phyloP scores from a whole-genome alignment of 345 rosid genomes.

The sweet orange (Citrus sinensis) region DNA sequence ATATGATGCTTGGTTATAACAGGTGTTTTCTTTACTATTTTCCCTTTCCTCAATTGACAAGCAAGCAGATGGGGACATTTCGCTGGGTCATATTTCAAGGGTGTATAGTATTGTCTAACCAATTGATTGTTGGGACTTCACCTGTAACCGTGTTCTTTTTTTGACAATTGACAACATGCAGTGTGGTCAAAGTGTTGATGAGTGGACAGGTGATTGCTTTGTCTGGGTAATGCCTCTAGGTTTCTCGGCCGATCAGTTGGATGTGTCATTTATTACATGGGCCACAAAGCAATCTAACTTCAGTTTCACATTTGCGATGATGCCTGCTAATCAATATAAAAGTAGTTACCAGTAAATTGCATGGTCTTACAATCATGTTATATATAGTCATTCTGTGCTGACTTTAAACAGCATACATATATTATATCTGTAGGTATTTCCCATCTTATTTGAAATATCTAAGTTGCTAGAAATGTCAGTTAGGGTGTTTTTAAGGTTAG shows the following conservation, averaged over 20 bases:
- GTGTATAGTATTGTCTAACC: not conserved
- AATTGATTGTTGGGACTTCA: not conserved
- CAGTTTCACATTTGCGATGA: not conserved
- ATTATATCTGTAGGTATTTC: not conserved
- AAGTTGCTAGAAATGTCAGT: not conserved
- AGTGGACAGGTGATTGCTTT: not conserved
- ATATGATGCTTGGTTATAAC: not conserved
- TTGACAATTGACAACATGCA: not conserved
- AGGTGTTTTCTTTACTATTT: not conserved
- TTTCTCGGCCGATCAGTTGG: not conserved
- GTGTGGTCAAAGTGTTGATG: not conserved
- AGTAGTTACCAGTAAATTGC: not conserved
- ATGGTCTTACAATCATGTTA: not conserved
- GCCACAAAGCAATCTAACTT: not conserved
- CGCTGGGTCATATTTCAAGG: not conserved
- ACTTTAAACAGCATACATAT: not conserved
- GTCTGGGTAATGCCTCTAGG: not conserved
- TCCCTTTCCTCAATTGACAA: constrained; percentile 4
- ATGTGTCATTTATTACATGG: not conserved
- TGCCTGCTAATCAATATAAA: not conserved
- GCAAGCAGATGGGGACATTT: not conserved
- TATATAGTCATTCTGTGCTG: not conserved
- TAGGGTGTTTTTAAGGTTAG: no score
- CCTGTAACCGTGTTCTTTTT: not conserved
- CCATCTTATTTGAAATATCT: not conserved